Conservation (phyloP, 768 basidiomycete species). For the Mycena chlorophos region DNA sequence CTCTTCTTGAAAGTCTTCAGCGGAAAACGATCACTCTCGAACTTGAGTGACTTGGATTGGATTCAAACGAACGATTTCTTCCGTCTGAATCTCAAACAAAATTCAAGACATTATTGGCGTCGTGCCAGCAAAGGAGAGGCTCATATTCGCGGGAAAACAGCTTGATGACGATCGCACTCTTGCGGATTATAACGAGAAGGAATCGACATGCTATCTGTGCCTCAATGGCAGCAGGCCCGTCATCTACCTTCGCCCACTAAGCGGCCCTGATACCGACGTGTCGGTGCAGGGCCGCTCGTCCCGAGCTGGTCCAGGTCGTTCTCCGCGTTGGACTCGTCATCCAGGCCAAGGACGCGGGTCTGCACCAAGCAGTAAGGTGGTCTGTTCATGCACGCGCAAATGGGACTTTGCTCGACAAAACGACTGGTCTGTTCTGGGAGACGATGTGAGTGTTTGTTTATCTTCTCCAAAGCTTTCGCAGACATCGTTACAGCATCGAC, state of each 20-base stretch:
- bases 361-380: not conserved
- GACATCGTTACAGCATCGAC: not conserved
- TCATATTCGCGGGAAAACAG: not conserved
- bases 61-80: no score
- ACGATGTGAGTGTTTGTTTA: slow-evolving; percentile 30
- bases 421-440: slow-evolving; percentile 40
- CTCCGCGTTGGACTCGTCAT: not conserved
- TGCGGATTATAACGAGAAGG: not conserved
- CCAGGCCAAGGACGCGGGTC: not conserved
- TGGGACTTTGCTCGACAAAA: slow-evolving; percentile 31
- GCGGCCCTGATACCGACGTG: not conserved
- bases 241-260: slow-evolving; percentile 5
- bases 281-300: no score
- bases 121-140: no score
- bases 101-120: no score
- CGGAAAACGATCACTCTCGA: no score
- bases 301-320: slow-evolving; percentile 2
- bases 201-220: not conserved
- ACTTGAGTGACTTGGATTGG: no score
- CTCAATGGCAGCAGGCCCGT: not conserved
- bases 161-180: not conserved
- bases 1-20: no score
- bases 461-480: no score
- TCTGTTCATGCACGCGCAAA: not conserved
- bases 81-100: no score